These are phyloP conservation scores for Rubroshorea leprosula DNA, from an alignment of 345 rosid species.

Conservation along the genomic window DNA sequence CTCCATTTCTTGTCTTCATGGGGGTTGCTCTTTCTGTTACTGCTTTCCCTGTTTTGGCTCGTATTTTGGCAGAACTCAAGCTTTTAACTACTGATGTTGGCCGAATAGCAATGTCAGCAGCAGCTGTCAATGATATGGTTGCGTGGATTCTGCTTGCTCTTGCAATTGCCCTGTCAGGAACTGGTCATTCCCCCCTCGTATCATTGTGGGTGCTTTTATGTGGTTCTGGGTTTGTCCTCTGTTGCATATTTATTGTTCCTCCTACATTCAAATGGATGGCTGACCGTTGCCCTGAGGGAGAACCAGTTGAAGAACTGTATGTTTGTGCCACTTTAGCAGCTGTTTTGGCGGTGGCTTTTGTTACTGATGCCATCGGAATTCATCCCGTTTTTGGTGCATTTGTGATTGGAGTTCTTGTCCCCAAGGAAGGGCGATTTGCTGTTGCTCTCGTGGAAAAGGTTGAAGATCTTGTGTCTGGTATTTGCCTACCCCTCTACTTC, in stretches of 20 bases:
- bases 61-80: slow-evolving; percentile 53
- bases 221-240: slow-evolving; percentile 21
- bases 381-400: slow-evolving; percentile 58
- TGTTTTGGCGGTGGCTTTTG: slow-evolving; percentile 31
- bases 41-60: too few species aligned
- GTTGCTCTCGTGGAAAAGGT: slow-evolving; percentile 33
- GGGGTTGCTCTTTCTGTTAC: slow-evolving; percentile 39
- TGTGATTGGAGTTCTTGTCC: slow-evolving; percentile 54
- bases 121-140: slow-evolving; percentile 39
- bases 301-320: slow-evolving; percentile 30
- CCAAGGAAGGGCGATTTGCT: slow-evolving; percentile 30
- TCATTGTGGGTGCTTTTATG: slow-evolving; percentile 11
- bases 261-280: slow-evolving; percentile 38
- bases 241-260: slow-evolving; percentile 32
- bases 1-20: slow-evolving; percentile 35
- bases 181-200: slow-evolving; percentile 11
- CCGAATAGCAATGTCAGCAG: slow-evolving; percentile 38
- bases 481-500: slow-evolving; percentile 48
- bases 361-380: slow-evolving; percentile 44
- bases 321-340: slow-evolving; percentile 39
- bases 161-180: slow-evolving; percentile 39
- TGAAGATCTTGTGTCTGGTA: slow-evolving; percentile 34
- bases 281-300: slow-evolving; percentile 16
- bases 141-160: too few species aligned
- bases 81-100: slow-evolving; percentile 59